Evolutionary conservation across 2,329 filamentous ascomycete species (phyloP), one percentile per base, ranked within the genome.

Genomic region (Colletotrichum costaricense): DNA sequence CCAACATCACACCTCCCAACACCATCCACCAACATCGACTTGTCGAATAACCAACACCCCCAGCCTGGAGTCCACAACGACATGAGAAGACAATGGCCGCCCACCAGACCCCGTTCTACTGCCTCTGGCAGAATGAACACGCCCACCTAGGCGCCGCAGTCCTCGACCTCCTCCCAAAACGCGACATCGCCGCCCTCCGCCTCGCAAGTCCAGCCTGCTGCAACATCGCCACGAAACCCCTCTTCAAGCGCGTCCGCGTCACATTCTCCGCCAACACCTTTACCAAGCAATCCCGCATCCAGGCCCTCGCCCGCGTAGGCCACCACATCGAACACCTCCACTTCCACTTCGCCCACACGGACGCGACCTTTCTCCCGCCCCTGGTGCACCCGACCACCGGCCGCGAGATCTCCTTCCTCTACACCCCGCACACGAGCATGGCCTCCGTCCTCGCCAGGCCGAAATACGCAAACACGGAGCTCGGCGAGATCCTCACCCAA

Each of bases 331-430:
- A 94, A 82, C 92, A 92, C 72, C 87, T 97, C 67, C 93, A 90
- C 70, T 97, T 98, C 84, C 88, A 88, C 79, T 89, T 97, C 76
- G 89, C 94, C 33, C 94, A 97, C 83, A 91, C 90, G 6, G 85
- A 90, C n/a, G 90, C 93, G 66, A 97, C 94, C 55, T 95, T 95
- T 80, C 87, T 97, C 9, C 93, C 95, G 19, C 95, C 95, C n/a
- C 88, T 98, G 58, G 88, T 97, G 52, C 93, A 97, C 80, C 93
- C 94, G 4, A 81, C 88, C 75, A 95, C 92, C 11, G 94, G 95
- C 56, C 90, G 91, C 75, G 94, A 97, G 85, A 90, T 94, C 79
- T 90, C 87, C 77, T 97, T 97, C 82, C 85, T 95, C 62, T 97
- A 97, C 84, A 93, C 91, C 69, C 95, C 95, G 19, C 93, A 95